These are phyloP conservation scores for Pythium dissimile DNA, from an alignment of 352 stramenopile genomes.

Conservation along the genomic window DNA sequence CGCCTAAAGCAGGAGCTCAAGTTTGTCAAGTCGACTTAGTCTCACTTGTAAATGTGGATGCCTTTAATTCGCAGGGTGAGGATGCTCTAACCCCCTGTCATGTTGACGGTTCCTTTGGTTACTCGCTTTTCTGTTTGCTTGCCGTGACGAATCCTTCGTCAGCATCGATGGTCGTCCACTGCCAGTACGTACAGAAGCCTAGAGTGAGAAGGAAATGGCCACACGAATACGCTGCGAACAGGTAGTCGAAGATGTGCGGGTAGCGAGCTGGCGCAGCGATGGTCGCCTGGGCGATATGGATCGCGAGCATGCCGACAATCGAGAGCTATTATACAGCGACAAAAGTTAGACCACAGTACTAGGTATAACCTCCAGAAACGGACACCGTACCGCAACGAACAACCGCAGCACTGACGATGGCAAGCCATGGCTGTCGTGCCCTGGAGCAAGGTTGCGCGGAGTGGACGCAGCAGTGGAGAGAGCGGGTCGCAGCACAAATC, in stretches of 20 bases:
- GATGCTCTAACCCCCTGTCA: too few relatives aligned
- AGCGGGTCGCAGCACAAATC: slow-evolving; percentile 32
- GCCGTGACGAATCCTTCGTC: slow-evolving; percentile 3
- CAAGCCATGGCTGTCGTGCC: slow-evolving; percentile 32
- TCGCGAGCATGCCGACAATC: slow-evolving; percentile 39
- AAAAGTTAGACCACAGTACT: too few relatives aligned
- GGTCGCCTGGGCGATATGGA: slow-evolving; percentile 50
- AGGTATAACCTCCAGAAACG: too few relatives aligned
- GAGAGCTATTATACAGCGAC: slow-evolving; percentile 36
- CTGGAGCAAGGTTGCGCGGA: slow-evolving; percentile 26
- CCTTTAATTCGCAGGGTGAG: background rate
- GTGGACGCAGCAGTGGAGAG: slow-evolving; percentile 6
- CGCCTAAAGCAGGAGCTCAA: slow-evolving; percentile 85
- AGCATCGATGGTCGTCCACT: slow-evolving; percentile 47
- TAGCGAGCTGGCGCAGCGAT: slow-evolving; percentile 54
- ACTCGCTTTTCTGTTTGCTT: background rate
- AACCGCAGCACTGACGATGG: slow-evolving; percentile 30
- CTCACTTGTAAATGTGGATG: slow-evolving; percentile 47
- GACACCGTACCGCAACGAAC: slow-evolving; percentile 65
- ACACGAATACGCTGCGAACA: slow-evolving; percentile 80
- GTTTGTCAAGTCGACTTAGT: slow-evolving; percentile 57
- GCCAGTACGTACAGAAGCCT: slow-evolving; percentile 79
- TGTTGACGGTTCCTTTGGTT: too few relatives aligned
- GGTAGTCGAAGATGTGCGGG: slow-evolving; percentile 84
- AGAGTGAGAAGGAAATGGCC: slow-evolving; percentile 71